Evolutionary conservation across 2,329 filamentous ascomycete species (phyloP).

Genomic region (Neoascochyta sp.): DNA sequence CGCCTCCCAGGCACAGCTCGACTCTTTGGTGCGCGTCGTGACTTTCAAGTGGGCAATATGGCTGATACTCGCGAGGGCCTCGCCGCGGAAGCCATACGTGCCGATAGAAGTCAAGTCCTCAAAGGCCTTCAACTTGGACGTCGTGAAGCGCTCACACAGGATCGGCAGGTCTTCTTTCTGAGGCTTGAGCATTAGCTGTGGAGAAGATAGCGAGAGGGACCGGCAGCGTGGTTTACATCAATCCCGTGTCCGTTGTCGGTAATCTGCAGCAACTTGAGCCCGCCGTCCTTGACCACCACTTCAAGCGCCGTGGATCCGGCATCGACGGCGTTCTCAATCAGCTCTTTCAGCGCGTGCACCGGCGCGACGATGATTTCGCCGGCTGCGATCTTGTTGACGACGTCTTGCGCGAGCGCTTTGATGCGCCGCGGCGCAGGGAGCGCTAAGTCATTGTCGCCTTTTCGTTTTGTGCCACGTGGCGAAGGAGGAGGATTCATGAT

Average conservation of each 20-base stretch:
- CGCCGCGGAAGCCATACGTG: conserved; percentile 96
- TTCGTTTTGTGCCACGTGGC: conserved; percentile 37
- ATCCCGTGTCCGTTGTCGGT: conserved; percentile 97
- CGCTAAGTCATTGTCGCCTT: conserved; percentile 32
- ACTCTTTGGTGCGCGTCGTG: conserved; percentile 87
- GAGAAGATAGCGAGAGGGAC: conserved; percentile 41
- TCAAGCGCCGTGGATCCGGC: conserved; percentile 92
- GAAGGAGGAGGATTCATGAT: conserved; percentile 17
- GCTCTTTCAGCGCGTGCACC: conserved; percentile 90
- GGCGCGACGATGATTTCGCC: conserved; percentile 98
- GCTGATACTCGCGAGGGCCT: conserved; percentile 94
- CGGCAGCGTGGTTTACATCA: no score
- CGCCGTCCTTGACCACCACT: conserved; percentile 89
- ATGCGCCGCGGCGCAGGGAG: conserved; percentile 46
- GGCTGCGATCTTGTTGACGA: conserved; percentile 97
- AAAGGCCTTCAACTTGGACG: conserved; percentile 89
- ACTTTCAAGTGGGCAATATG: conserved; percentile 95
- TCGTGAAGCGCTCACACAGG: conserved; percentile 93
- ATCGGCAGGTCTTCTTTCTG: conserved; percentile 89
- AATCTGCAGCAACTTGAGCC: conserved; percentile 91
- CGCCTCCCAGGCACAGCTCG: conserved; percentile 84
- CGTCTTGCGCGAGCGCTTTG: conserved; percentile 82
- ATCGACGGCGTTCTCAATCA: conserved; percentile 96
- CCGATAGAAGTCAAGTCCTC: conserved; percentile 86
- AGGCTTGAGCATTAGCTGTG: not conserved